Percentiles rank a stretch among this genome's conserved stretches.
These are phyloP conservation scores for Alternaria gansuensis DNA, from an alignment of 2,329 filamentous ascomycete genomes.

Conservation along the genomic window DNA sequence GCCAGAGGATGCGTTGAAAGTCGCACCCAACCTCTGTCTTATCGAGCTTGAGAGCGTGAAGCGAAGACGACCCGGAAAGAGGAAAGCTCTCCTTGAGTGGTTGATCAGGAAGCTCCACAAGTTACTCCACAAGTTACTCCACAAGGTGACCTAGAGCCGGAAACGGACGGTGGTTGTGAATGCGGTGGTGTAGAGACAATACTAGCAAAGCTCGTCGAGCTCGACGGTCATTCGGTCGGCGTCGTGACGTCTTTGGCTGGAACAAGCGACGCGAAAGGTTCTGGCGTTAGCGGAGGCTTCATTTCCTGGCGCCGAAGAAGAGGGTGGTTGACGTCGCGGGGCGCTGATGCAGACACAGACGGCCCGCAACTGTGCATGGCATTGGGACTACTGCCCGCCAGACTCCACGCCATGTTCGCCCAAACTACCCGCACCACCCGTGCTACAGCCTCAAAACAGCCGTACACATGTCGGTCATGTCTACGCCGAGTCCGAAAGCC, in stretches of 20 bases:
- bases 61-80: constrained; percentile 14
- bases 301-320: constrained; percentile 5
- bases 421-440: constrained; percentile 33
- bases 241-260: not conserved
- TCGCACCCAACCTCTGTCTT: constrained; percentile 5
- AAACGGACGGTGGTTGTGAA: not conserved
- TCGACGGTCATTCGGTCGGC: not conserved
- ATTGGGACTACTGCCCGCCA: constrained; percentile 25
- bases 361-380: constrained; percentile 31
- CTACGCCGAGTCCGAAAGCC: constrained; percentile 28
- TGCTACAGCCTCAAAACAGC: constrained; percentile 33
- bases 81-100: constrained; percentile 21
- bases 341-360: constrained; percentile 30
- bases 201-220: not conserved
- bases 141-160: not conserved
- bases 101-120: constrained; percentile 14
- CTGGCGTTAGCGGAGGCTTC: constrained; percentile 11
- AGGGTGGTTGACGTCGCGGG: constrained; percentile 10
- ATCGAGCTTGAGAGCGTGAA: constrained; percentile 3
- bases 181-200: not conserved
- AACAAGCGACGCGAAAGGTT: constrained; percentile 11
- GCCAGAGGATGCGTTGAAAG: not conserved
- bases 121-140: constrained; percentile 14
- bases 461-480: constrained; percentile 46
- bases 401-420: constrained; percentile 44